phyloP scores from a whole-genome alignment of 192 early-diverging fungal species.

The Gigaspora rosea region DNA sequence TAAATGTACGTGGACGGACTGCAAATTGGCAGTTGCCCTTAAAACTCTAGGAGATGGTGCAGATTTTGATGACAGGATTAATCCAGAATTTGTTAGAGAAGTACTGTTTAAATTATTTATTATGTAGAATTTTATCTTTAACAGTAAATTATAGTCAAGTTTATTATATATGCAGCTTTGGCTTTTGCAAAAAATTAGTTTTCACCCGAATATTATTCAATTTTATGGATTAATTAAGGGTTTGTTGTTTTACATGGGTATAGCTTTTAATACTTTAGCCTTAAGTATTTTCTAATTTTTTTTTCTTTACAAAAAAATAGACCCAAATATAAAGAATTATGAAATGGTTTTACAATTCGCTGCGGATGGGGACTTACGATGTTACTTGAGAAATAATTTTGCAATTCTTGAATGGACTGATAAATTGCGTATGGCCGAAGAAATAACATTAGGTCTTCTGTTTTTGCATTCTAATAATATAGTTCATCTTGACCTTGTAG shows the following conservation, averaged over 20 bases:
- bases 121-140: too few relatives aligned
- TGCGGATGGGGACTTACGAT: constrained; percentile 35
- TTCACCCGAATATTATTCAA: too few relatives aligned
- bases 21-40: background rate
- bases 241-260: too few relatives aligned
- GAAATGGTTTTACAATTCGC: constrained; percentile 27
- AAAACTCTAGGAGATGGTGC: background rate
- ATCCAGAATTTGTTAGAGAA: background rate
- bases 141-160: too few relatives aligned
- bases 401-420: constrained; percentile 38
- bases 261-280: too few relatives aligned
- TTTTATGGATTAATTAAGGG: too few relatives aligned
- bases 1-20: background rate
- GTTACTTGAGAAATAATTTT: constrained; percentile 39
- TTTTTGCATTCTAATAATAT: constrained; percentile 32
- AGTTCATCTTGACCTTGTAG: background rate
- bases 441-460: constrained; percentile 33
- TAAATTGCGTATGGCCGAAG: constrained; percentile 38
- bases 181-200: too few relatives aligned
- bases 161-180: too few relatives aligned
- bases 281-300: too few relatives aligned
- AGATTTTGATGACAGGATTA: background rate
- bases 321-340: background rate
- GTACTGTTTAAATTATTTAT: background rate
- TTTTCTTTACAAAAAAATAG: background rate